Base-by-base conservation (phyloP, 2,329 filamentous ascomycete species). In the Sclerotinia trifoliorum region DNA sequence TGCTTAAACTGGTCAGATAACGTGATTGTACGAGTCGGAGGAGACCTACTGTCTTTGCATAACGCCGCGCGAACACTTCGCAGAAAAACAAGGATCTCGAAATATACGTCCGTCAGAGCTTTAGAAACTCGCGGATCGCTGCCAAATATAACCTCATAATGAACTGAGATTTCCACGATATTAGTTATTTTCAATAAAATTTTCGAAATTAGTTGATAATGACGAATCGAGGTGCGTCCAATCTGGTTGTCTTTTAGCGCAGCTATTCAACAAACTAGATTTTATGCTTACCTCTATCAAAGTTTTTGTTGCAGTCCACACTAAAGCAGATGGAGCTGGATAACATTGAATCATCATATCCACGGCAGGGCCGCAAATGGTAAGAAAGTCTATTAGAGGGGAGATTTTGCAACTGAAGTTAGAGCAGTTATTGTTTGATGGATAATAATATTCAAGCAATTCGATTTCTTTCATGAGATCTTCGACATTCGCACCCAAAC, bases 301-400 rank as follows among this genome's bases (percentile, higher is more conserved):
- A 6, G 48, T 32, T 52, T 67, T 67, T 19, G 51, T 44, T 29
- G 19, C 42, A 32, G 21, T 61, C 65, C 65, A 67, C 17, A 67
- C 35, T 19, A 67, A 48, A 48, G 56, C 48, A 35, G 65, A 67
- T 32, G 65, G 57, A 67, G 48, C 21, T 29, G 65, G 56, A 42
- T 67, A 32, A 10, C 35, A 62, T 63, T 55, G 65, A 54, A 63
- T 42, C 17, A 42, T 32, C 21, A 67, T 32, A 24, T 67, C 65
- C 39, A 67, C 65, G 35, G 56, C 57, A 21, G 65, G 65, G 44
- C 58, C 58, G 11, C 49, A 67, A 29, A 63, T 39, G 24, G 57
- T 63, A 21, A 67, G 49, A 15, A 67, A 67, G 29, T 67, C 65
- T 61, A 67, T 52, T 29, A 67, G 17, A 19, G 65, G 57, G n/a